Evolutionary conservation across 495 filamentous ascomycete species (phyloP).

Genomic region (Chaetomidium leptoderma): DNA sequence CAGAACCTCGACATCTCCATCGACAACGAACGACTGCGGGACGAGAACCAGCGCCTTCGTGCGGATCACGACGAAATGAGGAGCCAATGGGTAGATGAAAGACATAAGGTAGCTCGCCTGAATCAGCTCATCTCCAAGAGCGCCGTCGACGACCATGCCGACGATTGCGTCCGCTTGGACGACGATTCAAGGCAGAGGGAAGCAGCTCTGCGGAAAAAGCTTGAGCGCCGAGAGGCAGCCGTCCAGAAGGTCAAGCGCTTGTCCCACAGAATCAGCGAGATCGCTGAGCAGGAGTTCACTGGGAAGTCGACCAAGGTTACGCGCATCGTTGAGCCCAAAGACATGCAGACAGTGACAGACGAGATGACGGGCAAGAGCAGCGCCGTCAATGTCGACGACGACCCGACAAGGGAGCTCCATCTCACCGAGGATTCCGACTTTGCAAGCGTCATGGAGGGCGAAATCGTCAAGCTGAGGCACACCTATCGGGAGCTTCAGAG

Average conservation of each 20-base stretch:
- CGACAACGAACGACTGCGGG: conserved; percentile 32
- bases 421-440: conserved; percentile 42
- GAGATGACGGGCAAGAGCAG: conserved; percentile 33
- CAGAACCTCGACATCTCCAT: conserved; percentile 34
- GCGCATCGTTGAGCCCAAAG: conserved; percentile 36
- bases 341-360: conserved; percentile 6
- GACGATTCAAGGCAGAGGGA: conserved; percentile 35
- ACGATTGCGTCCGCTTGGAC: conserved; percentile 33
- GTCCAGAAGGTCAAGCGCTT: conserved; percentile 35
- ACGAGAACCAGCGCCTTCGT: conserved; percentile 32
- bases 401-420: conserved; percentile 41
- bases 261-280: conserved; percentile 30
- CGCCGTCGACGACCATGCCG: conserved; percentile 25
- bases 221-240: conserved; percentile 34
- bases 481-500: conserved; percentile 33
- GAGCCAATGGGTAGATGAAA: conserved; percentile 28
- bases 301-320: conserved; percentile 36
- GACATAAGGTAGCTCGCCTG: conserved; percentile 29
- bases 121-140: conserved; percentile 30
- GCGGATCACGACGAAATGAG: conserved; percentile 26
- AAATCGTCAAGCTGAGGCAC: conserved; percentile 37
- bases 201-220: conserved; percentile 30
- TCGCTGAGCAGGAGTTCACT: conserved; percentile 31
- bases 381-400: conserved; percentile 34
- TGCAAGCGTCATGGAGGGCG: conserved; percentile 38